These are phyloP conservation scores for Erodium trifolium DNA, from an alignment of 441 rosid genomes.

Conservation along the genomic window DNA sequence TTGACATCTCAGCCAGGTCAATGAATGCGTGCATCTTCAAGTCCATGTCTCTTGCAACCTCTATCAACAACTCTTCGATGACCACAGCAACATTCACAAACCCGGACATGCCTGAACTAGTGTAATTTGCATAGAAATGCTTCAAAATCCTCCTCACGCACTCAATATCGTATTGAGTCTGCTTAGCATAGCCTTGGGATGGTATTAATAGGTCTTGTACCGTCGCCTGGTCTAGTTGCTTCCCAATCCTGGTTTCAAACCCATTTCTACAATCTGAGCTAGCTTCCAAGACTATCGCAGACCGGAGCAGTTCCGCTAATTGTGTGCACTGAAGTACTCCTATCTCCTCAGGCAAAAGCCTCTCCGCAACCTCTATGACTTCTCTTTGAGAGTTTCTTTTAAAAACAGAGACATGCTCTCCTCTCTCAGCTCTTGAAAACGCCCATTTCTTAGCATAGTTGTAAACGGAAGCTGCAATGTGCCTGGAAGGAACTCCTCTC, in stretches of 20 bases:
- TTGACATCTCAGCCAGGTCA: constrained; percentile 41
- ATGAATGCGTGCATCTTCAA: constrained; percentile 41
- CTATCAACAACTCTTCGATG: constrained; percentile 51
- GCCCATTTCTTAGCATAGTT: constrained; percentile 44
- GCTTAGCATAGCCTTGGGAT: constrained; percentile 38
- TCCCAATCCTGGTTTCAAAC: constrained; percentile 62
- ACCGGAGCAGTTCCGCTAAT: constrained; percentile 44
- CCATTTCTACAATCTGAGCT: constrained; percentile 49
- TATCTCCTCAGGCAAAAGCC: constrained; percentile 46
- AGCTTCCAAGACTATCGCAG: constrained; percentile 39
- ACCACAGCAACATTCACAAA: constrained; percentile 47
- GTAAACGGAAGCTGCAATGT: constrained; percentile 49
- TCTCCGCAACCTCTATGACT: constrained; percentile 54
- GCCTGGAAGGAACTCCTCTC: constrained; percentile 32
- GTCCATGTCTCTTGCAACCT: constrained; percentile 41
- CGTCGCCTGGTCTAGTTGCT: constrained; percentile 58
- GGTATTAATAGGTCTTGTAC: constrained; percentile 50
- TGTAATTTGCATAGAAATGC: constrained; percentile 40
- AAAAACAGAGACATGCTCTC: constrained; percentile 26
- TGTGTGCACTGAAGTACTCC: constrained; percentile 46
- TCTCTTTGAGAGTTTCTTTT: constrained; percentile 35
- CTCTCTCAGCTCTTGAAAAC: constrained; percentile 21
- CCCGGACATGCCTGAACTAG: constrained; percentile 23
- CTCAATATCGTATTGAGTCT: constrained; percentile 44
- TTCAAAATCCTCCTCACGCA: constrained; percentile 51